phyloP scores from a whole-genome alignment of 371 early-diverging fungal genomes.

The Circinella umbellata region DNA sequence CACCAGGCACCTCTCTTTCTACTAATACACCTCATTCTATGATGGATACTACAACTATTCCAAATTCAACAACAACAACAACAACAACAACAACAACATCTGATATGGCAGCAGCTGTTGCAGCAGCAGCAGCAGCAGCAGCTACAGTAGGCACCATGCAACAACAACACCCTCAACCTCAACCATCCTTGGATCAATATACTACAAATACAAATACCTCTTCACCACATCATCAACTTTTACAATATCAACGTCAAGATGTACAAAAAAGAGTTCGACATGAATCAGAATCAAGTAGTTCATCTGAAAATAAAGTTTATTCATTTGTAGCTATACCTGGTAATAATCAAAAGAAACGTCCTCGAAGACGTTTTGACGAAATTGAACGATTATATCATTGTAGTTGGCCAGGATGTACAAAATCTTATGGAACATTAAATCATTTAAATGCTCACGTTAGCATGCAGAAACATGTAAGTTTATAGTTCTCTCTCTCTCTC shows the following conservation, averaged over 20 bases:
- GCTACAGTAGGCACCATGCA: not conserved
- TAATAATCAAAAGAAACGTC: slow-evolving; percentile 67
- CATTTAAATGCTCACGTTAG: slow-evolving; percentile 75
- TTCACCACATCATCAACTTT: not conserved
- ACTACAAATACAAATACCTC: not conserved
- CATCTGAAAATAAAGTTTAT: slow-evolving; percentile 40
- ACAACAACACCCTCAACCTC: not conserved
- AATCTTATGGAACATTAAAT: slow-evolving; percentile 76
- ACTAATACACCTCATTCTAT: not conserved
- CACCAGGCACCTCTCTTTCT: not conserved
- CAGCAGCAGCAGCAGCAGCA: slow-evolving; percentile 4
- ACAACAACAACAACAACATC: not conserved
- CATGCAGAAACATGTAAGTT: slow-evolving; percentile 74
- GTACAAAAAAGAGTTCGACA: slow-evolving; percentile 28
- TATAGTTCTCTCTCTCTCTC: not conserved
- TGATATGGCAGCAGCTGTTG: not conserved
- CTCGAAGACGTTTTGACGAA: slow-evolving; percentile 70
- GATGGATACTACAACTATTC: not conserved
- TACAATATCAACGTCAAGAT: not conserved
- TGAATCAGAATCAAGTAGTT: slow-evolving; percentile 33
- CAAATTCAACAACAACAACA: not conserved
- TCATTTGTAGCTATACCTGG: slow-evolving; percentile 66
- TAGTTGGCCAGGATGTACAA: slow-evolving; percentile 65
- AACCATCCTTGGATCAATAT: not conserved
- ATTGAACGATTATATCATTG: slow-evolving; percentile 74